Evolutionary conservation across 1,284 basidiomycete species (phyloP).

Genomic region (Boletellus deceptivus): DNA sequence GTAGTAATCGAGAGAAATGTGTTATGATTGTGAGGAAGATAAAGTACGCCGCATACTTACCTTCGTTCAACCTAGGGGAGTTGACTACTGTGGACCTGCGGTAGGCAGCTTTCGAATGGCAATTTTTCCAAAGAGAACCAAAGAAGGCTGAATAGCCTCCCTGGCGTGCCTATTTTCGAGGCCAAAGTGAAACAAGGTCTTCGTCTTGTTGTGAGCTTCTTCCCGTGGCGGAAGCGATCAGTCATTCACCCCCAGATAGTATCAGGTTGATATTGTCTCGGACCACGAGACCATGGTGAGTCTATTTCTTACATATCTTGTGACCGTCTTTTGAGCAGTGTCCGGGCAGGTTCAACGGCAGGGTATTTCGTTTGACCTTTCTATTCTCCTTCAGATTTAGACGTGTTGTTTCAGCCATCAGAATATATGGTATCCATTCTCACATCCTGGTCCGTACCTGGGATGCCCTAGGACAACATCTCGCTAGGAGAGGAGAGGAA

Average conservation of each 20-base stretch:
- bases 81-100: neutral
- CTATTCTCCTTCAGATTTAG: neutral
- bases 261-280: constrained; percentile 59
- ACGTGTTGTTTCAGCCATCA: constrained; percentile 40
- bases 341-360: constrained; percentile 48
- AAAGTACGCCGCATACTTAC: neutral
- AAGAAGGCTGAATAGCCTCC: constrained; percentile 50
- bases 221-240: neutral
- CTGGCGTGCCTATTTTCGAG: constrained; percentile 59
- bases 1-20: neutral
- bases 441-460: constrained; percentile 59
- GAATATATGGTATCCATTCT: constrained; percentile 61
- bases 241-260: constrained; percentile 37
- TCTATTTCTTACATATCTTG: neutral
- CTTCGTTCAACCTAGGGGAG: neutral
- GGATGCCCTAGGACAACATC: constrained; percentile 53
- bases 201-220: constrained; percentile 51
- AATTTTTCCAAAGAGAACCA: constrained; percentile 69
- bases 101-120: constrained; percentile 61
- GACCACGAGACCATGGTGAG: constrained; percentile 50
- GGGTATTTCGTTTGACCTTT: constrained; percentile 35
- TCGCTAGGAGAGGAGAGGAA: constrained; percentile 51
- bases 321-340: neutral
- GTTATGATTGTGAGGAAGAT: neutral
- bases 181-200: constrained; percentile 64